Percentiles rank a stretch among this genome's conserved stretches.
phyloP scores from a whole-genome alignment of 2,329 filamentous ascomycete genomes.

The Cercospora sp. region DNA sequence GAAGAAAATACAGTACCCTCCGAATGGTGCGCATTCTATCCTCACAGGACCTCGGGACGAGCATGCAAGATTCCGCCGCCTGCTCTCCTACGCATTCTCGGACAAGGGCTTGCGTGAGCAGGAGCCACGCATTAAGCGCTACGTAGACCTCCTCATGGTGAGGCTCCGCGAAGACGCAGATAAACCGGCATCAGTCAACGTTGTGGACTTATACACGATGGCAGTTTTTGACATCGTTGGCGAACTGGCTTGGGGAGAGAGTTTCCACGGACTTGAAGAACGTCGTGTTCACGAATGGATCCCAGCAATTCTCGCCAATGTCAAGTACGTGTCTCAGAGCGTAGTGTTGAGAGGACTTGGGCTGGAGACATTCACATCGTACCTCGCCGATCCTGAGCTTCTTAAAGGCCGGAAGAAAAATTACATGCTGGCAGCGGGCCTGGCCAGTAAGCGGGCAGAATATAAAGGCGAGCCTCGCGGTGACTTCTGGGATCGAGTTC shows the following conservation, averaged over 20 bases:
- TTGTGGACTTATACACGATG: conserved; percentile 29
- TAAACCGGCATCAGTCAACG: conserved; percentile 30
- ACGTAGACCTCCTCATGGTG: conserved; percentile 44
- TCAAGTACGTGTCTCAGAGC: conserved; percentile 27
- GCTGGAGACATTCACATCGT: conserved; percentile 9
- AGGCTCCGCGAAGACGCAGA: conserved; percentile 17
- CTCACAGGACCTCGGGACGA: conserved; percentile 17
- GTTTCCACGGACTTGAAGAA: conserved; percentile 30
- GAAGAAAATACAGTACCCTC: conserved; percentile 32
- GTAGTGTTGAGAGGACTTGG: conserved; percentile 2
- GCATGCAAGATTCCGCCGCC: conserved; percentile 21
- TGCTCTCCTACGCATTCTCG: conserved; percentile 23
- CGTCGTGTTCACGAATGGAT: conserved; percentile 42
- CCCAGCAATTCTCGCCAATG: conserved; percentile 27
- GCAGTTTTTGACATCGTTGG: conserved; percentile 36
- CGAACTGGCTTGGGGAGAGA: conserved; percentile 35
- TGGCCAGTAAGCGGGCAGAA: conserved; percentile 18
- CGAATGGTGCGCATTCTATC: conserved; percentile 31
- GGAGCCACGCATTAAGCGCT: conserved; percentile 42
- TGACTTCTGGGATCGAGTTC: conserved; percentile 25
- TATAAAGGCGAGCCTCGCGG: conserved; percentile 18
- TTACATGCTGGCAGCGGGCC: conserved; percentile 14
- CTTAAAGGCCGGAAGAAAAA: conserved; percentile 27
- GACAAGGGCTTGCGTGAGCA: conserved; percentile 41
- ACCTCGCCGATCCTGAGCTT: conserved; percentile 11